Base-by-base conservation (phyloP, 331 rosid genomes). In the Malus hybrid region DNA sequence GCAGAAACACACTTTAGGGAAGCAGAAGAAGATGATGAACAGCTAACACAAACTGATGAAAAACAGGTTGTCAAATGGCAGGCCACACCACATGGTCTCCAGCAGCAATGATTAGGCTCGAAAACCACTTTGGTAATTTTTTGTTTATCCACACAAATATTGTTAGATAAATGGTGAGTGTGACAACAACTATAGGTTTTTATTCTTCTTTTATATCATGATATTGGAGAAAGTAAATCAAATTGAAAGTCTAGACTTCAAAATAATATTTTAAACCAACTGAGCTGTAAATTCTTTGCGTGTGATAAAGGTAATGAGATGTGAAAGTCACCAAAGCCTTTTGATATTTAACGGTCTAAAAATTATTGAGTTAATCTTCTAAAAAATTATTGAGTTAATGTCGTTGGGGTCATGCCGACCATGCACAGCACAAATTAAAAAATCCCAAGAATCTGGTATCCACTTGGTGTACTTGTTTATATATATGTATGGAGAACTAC, bases 51-150 rank as follows among this genome's bases (percentile, higher is more conserved):
- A 60, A 67, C 77, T 70, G 76, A 85, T 70, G 52, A 54, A 71
- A 67, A 48, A 77, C 83, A 84, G 83, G 79, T 63, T 78, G 85
- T 81, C 81, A 81, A 76, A 70, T 55, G 90, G 81, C 89, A 83
- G 88, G 84, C 87, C 82, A 82, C 88, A 76, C 78, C 93, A 89
- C 86, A 84, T 89, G 91, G 90, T 77, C 85, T 82, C 85, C 80
- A 83, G 82, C 70, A 79, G 87, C 85, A 89, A 87, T 91, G 86
- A 89, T 91, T 87, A 55, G 48, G 67, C n/a, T 82, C 67, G 62
- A 65, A 69, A 71, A 82, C 69, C 67, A 71, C 77, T 67, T 61
- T 16, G 48, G 48, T 42, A 0, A 76, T 84, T 81, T 86, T 82
- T 60, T 69, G 2, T 77, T 33, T 79, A 79, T 72, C 71, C 55